These are phyloP conservation scores for Tinospora cordifolia DNA, from an alignment of 164 flowering plant genomes.

Conservation along the genomic window DNA sequence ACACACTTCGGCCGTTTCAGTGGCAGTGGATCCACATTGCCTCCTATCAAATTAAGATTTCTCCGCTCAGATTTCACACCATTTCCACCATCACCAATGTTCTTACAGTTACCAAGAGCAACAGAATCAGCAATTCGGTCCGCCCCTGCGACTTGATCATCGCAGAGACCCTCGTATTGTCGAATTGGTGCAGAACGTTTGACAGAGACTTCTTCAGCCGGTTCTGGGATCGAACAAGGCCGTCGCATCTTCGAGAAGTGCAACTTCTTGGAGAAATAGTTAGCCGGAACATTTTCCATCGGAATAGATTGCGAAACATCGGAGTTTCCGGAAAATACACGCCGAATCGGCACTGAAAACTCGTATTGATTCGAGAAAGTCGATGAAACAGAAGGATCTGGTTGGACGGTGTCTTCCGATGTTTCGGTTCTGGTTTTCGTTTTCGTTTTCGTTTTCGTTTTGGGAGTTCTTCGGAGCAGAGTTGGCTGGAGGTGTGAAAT, in stretches of 20 bases:
- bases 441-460: conserved; percentile 16
- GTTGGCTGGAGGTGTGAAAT: conserved; percentile 11
- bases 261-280: conserved; percentile 34
- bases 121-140: conserved; percentile 4
- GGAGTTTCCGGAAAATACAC: conserved; percentile 10
- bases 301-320: conserved; percentile 11
- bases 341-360: conserved; percentile 36
- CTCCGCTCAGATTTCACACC: conserved; percentile 20
- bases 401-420: conserved; percentile 1
- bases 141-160: conserved; percentile 2
- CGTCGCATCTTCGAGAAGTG: conserved; percentile 43
- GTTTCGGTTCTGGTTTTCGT: conserved; percentile 14
- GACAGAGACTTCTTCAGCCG: conserved; percentile 17
- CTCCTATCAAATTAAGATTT: conserved; percentile 49
- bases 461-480: conserved; percentile 7
- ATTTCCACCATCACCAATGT: conserved; percentile 10
- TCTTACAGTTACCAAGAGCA: conserved; percentile 3
- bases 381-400: conserved; percentile 10
- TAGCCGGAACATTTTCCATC: conserved; percentile 34
- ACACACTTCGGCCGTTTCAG: conserved; percentile 34
- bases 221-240: conserved; percentile 26
- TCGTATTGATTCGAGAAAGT: conserved; percentile 12
- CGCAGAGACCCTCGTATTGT: conserved; percentile 3
- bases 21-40: conserved; percentile 16
- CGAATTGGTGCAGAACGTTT: conserved; percentile 6